Conservation (phyloP, 768 basidiomycete genomes). For the Kondoa malvinella region DNA sequence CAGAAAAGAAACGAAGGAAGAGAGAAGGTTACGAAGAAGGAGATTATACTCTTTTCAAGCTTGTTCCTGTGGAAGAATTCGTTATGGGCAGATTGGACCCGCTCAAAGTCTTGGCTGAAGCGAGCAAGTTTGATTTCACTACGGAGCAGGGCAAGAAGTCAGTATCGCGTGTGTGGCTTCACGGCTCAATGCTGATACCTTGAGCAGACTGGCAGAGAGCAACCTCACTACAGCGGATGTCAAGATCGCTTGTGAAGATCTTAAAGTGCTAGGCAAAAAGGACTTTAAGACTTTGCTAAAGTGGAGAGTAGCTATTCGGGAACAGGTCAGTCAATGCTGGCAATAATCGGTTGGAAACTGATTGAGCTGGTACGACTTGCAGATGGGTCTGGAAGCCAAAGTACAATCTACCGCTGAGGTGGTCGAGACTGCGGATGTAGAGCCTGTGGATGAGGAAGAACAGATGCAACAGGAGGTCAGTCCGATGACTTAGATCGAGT, state of each 20-base stretch:
- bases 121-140: slow-evolving; percentile 57
- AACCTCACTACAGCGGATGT: slow-evolving; percentile 62
- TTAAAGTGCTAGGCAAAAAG: slow-evolving; percentile 92
- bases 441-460: slow-evolving; percentile 59
- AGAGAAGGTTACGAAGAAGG: slow-evolving; percentile 92
- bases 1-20: slow-evolving; percentile 83
- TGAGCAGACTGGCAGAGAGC: slow-evolving; percentile 51
- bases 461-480: slow-evolving; percentile 73
- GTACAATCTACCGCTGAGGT: slow-evolving; percentile 59
- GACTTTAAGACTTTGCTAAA: slow-evolving; percentile 86
- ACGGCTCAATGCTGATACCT: slow-evolving; percentile 4
- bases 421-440: slow-evolving; percentile 24
- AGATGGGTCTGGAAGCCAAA: slow-evolving; percentile 75
- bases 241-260: slow-evolving; percentile 65
- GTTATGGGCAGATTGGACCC: slow-evolving; percentile 49
- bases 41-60: slow-evolving; percentile 74
- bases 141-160: slow-evolving; percentile 73
- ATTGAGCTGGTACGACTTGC: slow-evolving; percentile 1
- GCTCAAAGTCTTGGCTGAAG: slow-evolving; percentile 62
- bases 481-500: slow-evolving; percentile 1
- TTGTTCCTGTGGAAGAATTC: slow-evolving; percentile 52
- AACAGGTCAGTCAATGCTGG: slow-evolving; percentile 47
- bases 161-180: slow-evolving; percentile 20
- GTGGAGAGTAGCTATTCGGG: slow-evolving; percentile 72
- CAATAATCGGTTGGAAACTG: slow-evolving; percentile 1